These are phyloP conservation scores for Dactylellina parvicollis DNA, from an alignment of 2,329 filamentous ascomycete genomes.

Conservation along the genomic window DNA sequence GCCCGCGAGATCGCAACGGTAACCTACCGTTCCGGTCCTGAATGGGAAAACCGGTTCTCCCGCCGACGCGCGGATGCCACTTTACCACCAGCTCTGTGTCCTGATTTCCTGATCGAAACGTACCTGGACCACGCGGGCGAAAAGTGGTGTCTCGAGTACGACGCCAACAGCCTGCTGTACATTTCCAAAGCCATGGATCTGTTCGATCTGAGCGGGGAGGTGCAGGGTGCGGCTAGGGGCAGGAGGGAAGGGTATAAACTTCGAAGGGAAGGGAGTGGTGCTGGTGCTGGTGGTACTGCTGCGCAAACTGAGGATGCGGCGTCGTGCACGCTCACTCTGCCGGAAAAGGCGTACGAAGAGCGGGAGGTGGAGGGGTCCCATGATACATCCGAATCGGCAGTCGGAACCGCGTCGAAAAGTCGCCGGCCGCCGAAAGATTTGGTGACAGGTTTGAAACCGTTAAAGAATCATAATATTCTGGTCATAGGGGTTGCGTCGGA, in stretches of 20 bases:
- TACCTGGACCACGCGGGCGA: slow-evolving; percentile 98
- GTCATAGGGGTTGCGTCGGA: slow-evolving; percentile 96
- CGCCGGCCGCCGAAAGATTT: slow-evolving; percentile 78
- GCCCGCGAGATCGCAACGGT: slow-evolving; percentile 97
- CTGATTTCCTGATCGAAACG: slow-evolving; percentile 96
- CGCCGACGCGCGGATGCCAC: slow-evolving; percentile 83
- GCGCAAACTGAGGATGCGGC: too few relatives aligned
- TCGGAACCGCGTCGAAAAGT: neutral
- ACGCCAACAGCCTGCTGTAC: slow-evolving; percentile 93
- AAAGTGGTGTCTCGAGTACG: slow-evolving; percentile 97
- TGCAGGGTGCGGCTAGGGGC: slow-evolving; percentile 71
- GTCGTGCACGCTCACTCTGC: slow-evolving; percentile 81
- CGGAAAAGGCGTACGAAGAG: slow-evolving; percentile 85
- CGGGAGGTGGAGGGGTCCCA: slow-evolving; percentile 65
- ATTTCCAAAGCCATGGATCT: slow-evolving; percentile 99
- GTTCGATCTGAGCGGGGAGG: slow-evolving; percentile 83
- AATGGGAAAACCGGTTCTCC: slow-evolving; percentile 96
- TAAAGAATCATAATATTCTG: slow-evolving; percentile 81
- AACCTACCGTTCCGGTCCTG: slow-evolving; percentile 93
- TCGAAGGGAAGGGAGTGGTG: slow-evolving; percentile 63
- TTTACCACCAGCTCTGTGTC: slow-evolving; percentile 90
- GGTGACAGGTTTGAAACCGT: slow-evolving; percentile 74
- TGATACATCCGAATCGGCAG: slow-evolving; percentile 59
- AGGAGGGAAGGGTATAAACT: slow-evolving; percentile 71
- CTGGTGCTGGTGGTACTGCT: too few relatives aligned